Conservation (phyloP, 768 basidiomycete species). For the Pleurotus salmoneostramineus region DNA sequence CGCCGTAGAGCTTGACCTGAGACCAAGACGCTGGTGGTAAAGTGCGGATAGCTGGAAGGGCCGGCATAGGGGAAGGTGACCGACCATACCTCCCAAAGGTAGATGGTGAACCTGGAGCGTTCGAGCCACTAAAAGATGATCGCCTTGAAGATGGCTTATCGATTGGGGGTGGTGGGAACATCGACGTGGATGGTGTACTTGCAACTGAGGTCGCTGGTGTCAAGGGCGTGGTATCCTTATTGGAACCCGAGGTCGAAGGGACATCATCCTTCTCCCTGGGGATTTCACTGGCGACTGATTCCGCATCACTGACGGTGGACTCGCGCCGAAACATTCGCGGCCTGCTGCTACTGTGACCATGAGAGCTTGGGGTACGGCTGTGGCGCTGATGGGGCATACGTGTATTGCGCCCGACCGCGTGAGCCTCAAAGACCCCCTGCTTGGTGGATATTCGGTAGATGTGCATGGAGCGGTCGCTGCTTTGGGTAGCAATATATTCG, state of each 20-base stretch:
- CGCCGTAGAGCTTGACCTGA: constrained; percentile 84
- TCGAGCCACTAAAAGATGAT: constrained; percentile 77
- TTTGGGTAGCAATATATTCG: constrained; percentile 96
- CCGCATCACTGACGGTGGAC: constrained; percentile 74
- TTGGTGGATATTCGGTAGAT: constrained; percentile 82
- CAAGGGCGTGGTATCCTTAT: constrained; percentile 36
- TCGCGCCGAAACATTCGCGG: constrained; percentile 64
- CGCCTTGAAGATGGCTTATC: constrained; percentile 55
- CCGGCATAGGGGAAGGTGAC: constrained; percentile 87
- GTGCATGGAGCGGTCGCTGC: constrained; percentile 94
- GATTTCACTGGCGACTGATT: constrained; percentile 53
- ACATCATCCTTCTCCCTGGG: constrained; percentile 43
- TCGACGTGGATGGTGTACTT: constrained; percentile 58
- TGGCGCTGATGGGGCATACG: constrained; percentile 64
- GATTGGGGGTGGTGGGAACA: constrained; percentile 66
- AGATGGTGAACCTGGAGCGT: constrained; percentile 74
- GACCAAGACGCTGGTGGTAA: constrained; percentile 57
- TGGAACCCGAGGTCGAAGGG: constrained; percentile 17
- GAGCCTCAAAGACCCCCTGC: constrained; percentile 81
- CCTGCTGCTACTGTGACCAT: constrained; percentile 37
- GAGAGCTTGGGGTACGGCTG: constrained; percentile 64
- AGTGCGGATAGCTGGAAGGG: constrained; percentile 88
- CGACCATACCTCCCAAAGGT: constrained; percentile 65
- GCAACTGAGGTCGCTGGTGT: constrained; percentile 69
- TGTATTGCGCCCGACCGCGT: constrained; percentile 87